Evolutionary conservation across 345 rosid species (phyloP).

Genomic region (Cardamine occulta): DNA sequence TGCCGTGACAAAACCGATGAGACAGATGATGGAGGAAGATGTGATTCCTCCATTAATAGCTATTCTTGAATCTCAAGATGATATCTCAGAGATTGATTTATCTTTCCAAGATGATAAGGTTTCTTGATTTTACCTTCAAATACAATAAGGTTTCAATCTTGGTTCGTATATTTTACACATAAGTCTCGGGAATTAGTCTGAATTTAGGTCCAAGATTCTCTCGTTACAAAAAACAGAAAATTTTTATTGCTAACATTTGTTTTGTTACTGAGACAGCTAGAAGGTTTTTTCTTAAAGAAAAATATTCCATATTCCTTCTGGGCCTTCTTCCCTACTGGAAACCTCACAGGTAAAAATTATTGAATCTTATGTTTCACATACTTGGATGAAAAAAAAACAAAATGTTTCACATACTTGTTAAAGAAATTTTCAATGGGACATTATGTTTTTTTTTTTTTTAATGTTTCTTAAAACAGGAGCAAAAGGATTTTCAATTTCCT

Average conservation of each 20-base stretch:
- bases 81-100: constrained; percentile 64
- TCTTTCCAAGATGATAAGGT: constrained; percentile 83
- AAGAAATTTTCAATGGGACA: neutral
- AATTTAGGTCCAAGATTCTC: no score
- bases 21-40: constrained; percentile 86
- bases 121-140: neutral
- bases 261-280: constrained; percentile 55
- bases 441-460: neutral
- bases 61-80: constrained; percentile 70
- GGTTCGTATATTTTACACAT: neutral
- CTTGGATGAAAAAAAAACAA: no score
- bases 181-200: no score
- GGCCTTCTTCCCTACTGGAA: constrained; percentile 90
- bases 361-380: neutral
- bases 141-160: neutral
- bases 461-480: constrained; percentile 55
- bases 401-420: neutral
- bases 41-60: constrained; percentile 76
- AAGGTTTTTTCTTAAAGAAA: constrained; percentile 75
- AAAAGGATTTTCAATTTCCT: constrained; percentile 80
- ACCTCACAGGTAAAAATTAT: constrained; percentile 57
- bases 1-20: constrained; percentile 57
- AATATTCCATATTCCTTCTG: constrained; percentile 68
- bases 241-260: neutral
- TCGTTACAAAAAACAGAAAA: no score